Evolutionary conservation across 495 filamentous ascomycete species (phyloP), one percentile per base, ranked within the genome.

Genomic region (Trichoderma asperelloides): DNA sequence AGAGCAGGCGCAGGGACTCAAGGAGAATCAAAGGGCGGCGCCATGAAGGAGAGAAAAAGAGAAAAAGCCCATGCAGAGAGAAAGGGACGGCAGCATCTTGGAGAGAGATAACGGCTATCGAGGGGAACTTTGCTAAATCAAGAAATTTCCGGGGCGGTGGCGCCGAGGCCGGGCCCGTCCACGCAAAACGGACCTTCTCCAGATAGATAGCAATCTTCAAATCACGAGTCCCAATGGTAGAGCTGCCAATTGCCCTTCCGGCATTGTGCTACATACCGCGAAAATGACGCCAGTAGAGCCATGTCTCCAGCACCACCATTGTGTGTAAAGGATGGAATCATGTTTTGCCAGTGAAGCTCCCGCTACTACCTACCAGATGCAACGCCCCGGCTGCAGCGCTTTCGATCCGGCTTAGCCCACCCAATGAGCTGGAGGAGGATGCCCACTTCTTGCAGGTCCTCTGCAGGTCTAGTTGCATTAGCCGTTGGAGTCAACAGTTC

Each of bases 61-160:
- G 11, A 25, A n/a, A 60, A 11, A 55, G 21, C 9, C 15, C 21
- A 60, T 13, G 23, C 25, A 28, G 55, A 28, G 28, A 25, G 11
- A 30, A 18, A 18, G 16, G 5, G 27, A 60, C 33, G 33, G 55
- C 55, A 60, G 27, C 55, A 60, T 60, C 55, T n/a, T n/a, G n/a
- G n/a, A 47, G 23, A 28, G 25, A 60, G 55, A 60, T 60, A 60
- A 60, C 55, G 55, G 55, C 55, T 60, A 60, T 57, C 49, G 9
- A 57, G 49, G 49, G n/a, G n/a, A 25, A 25, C 49, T 25, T 57
- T 57, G 25, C 55, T 60, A 7, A 60, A 60, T 60, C 55, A 13
- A 60, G 55, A 7, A 60, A 60, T 60, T 60, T 28, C 13, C 55
- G 55, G 55, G 55, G 55, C 55, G 55, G 55, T 60, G 55, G 55